phyloP scores from a whole-genome alignment of 2,329 filamentous ascomycete genomes.

The Ascochyta pisi region DNA sequence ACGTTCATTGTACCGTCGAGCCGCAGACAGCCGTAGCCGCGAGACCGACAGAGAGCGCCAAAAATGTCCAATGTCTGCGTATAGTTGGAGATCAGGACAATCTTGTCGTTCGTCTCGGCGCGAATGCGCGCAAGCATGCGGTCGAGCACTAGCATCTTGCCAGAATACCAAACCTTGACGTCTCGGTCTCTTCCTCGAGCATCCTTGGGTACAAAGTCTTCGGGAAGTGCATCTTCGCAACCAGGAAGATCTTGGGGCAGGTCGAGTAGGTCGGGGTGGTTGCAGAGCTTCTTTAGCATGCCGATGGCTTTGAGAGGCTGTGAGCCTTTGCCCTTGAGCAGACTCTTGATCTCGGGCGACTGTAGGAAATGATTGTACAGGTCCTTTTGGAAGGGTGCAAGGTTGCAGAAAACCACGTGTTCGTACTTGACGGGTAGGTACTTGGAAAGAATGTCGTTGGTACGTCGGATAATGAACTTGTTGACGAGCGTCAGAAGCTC shows the following conservation, averaged over 20 bases:
- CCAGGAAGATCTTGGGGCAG: constrained; percentile 85
- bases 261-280: constrained; percentile 92
- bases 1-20: constrained; percentile 98
- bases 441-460: constrained; percentile 97
- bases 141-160: constrained; percentile 98
- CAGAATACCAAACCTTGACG: constrained; percentile 93
- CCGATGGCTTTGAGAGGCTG: constrained; percentile 97
- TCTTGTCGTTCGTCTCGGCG: constrained; percentile 97
- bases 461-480: constrained; percentile 97
- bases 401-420: constrained; percentile 96
- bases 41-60: constrained; percentile 84
- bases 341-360: constrained; percentile 89
- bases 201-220: constrained; percentile 89
- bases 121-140: constrained; percentile 96
- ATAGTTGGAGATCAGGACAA: constrained; percentile 98
- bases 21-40: constrained; percentile 83
- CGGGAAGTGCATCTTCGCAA: constrained; percentile 79
- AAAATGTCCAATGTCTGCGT: constrained; percentile 96
- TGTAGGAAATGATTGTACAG: constrained; percentile 98
- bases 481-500: constrained; percentile 89
- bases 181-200: constrained; percentile 88
- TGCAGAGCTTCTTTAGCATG: constrained; percentile 97
- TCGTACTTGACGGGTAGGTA: constrained; percentile 98
- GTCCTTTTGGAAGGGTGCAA: constrained; percentile 89
- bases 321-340: constrained; percentile 91